Evolutionary conservation across 2,329 filamentous ascomycete genomes (phyloP), one percentile per base, ranked within the genome.

Genomic region (Thielaviopsis populi): DNA sequence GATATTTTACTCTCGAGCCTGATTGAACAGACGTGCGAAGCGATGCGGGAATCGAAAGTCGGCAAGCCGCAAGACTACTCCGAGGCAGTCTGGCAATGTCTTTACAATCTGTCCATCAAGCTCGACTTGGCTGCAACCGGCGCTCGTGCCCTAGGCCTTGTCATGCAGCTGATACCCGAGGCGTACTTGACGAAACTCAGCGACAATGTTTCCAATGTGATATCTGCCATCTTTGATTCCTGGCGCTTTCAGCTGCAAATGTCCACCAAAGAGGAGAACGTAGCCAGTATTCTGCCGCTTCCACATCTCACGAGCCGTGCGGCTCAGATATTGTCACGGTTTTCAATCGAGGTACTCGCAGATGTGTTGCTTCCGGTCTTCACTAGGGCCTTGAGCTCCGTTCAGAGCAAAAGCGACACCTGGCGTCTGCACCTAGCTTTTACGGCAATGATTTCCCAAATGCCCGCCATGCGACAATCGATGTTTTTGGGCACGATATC

Each of bases 371-470:
- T 56, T 33, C 27, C 53, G 13, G 24, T 27, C 10, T 13, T 42
- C 6, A 15, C 43, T 15, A 17, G 19, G 50, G 37, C 37, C 10
- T 50, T 56, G 15, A 37, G n/a, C 5, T 7, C 27, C n/a, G 30
- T 13, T 3, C 24, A 56, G 24, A 19, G 1, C 8, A 22, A 43
- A 63, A 22, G 27, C 50, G 19, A 61, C 42, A 50, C 11, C 15
- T 63, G 43, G 61, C 41, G n/a, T 46, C 50, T 63, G 56, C 66
- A 61, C 30, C 59, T 69, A 8, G 53, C 66, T 60, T 68, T 67
- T 67, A 56, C 67, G 48, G 62, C 63, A n/a, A 62, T 66, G 42
- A 66, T 69, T 41, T 67, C 69, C 15, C 66, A 68, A 30, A 65
- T 68, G 60, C 65, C 68, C 13, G 53, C 33, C 27, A 65, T 69